phyloP scores from a whole-genome alignment of 495 filamentous ascomycete species.

The Alectoria sarmentosa region DNA sequence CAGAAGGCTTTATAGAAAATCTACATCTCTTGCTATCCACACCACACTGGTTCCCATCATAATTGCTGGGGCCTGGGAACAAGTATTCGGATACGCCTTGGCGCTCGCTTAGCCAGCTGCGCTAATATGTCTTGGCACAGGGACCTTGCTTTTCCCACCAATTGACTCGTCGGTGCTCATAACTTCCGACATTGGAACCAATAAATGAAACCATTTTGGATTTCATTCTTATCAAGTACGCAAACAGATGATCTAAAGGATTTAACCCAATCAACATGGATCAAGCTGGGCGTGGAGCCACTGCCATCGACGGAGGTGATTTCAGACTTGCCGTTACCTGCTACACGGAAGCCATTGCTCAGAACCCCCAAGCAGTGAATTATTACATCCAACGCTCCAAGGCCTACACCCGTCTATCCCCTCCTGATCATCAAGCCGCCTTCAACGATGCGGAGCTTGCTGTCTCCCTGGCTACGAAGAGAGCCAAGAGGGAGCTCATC shows the following conservation, averaged over 20 bases:
- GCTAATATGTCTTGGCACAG: too few species aligned
- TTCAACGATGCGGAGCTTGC: constrained; percentile 78
- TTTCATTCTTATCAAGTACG: background rate
- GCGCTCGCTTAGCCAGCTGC: too few species aligned
- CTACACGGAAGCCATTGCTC: constrained; percentile 68
- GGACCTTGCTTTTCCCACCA: too few species aligned
- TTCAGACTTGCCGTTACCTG: constrained; percentile 60
- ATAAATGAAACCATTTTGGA: too few species aligned
- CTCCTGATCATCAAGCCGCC: constrained; percentile 47
- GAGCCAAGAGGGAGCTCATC: constrained; percentile 75
- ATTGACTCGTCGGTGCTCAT: too few species aligned
- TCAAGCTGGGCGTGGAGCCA: constrained; percentile 53
- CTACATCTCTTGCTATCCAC: too few species aligned
- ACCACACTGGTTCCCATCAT: too few species aligned
- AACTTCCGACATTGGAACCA: too few species aligned
- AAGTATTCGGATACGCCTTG: too few species aligned
- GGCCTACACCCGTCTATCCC: constrained; percentile 62
- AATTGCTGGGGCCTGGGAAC: too few species aligned
- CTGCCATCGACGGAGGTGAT: constrained; percentile 56
- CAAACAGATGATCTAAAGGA: background rate
- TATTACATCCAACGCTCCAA: constrained; percentile 88
- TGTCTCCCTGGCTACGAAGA: constrained; percentile 57
- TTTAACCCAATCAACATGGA: constrained; percentile 40
- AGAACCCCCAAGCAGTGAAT: constrained; percentile 58
- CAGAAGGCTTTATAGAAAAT: too few species aligned